Base-by-base conservation (phyloP, 2,329 filamentous ascomycete genomes). In the Xylariaceae sp. region DNA sequence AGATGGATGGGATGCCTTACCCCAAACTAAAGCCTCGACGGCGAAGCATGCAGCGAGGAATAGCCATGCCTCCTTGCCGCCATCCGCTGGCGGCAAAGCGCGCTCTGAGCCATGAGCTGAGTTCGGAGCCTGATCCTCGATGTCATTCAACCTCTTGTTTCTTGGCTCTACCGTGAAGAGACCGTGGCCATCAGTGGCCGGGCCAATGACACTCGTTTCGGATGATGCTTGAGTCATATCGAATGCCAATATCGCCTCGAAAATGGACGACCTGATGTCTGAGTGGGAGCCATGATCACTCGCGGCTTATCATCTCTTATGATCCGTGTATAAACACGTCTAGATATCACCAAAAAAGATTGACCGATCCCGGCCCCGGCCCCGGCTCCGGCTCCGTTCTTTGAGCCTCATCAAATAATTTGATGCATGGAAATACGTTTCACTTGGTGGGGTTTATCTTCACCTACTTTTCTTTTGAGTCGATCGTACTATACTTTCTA, bases 21-120 rank as follows among this genome's bases (percentile, higher is more conserved):
- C 78, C 79, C 77, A 83, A 30, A 80, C 71, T 19, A 80, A 66
- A 29, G 75, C 72, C 55, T 84, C 79, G 8, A 82, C 70, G 47
- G 80, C 65, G 59, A 79, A 80, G 60, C 76, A 77, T 2, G 71
- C 73, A 9, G 70, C 69, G 11, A 82, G 65, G 50, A 80, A 77
- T 1, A 79, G 57, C 74, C 76, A 80, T 3, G 80, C 78, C 50
- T 75, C 72, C 62, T 70, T 76, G 1, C 78, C 79, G 9, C 70
- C 66, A 62, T 81, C 79, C 2, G 72, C 71, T n/a, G 68, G 72
- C 1, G 77, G 73, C 8, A 80, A 64, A 6, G 68, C 62, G 51
- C 67, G 69, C 29, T 67, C 62, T 9, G 48, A 29, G 12, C 50
- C 31, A 32, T 50, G 6, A 2, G 11, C 26, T 7, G 26, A 31